Evolutionary conservation across 1,284 basidiomycete genomes (phyloP), one percentile per base, ranked within the genome.

Genomic region (Bjerkandera adusta): DNA sequence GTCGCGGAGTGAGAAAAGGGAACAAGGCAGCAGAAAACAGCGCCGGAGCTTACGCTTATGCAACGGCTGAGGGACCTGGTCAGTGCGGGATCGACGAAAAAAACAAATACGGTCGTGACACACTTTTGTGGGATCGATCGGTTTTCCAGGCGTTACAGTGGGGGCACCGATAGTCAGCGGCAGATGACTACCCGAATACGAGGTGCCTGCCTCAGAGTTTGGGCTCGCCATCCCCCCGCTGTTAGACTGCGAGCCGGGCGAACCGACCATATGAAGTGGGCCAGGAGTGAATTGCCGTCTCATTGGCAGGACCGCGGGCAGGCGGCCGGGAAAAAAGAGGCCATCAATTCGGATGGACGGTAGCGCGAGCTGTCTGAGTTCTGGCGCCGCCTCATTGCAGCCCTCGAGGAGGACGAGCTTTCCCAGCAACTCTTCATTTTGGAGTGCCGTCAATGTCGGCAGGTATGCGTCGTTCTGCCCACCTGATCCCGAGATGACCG

Each of bases 331-430:
- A 53, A 82, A 76, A 66, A 92, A 90, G 39, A 92, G 61, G 18
- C 77, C 77, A 22, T 83, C 76, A 39, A 88, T 64, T 29, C 68
- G 68, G 25, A 88, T 67, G 8, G 70, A 71, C 22, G 79, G 77
- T 26, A 83, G 61, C 25, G 76, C 67, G 50, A 80, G 73, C 43
- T 73, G 69, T 37, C 70, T 71, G 33, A 78, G 67, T 37, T 76
- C 72, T 30, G 63, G 63, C 11, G 72, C 69, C n/a, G 72, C 61
- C 36, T 74, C 71, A 43, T 67, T 64, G 70, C 67, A 26, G 68
- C 70, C 60, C 47, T 77, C 73, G n/a, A 89, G 66, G 35, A 85
- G 62, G 27, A 85, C 75, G 18, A 91, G 61, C 62, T 89, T 90
- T 33, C 83, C 78, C 18, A 81, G 64, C 10, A 84, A 66, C 44